phyloP scores from a whole-genome alignment of 1,284 basidiomycete species.

The Pseudozyma pruni region DNA sequence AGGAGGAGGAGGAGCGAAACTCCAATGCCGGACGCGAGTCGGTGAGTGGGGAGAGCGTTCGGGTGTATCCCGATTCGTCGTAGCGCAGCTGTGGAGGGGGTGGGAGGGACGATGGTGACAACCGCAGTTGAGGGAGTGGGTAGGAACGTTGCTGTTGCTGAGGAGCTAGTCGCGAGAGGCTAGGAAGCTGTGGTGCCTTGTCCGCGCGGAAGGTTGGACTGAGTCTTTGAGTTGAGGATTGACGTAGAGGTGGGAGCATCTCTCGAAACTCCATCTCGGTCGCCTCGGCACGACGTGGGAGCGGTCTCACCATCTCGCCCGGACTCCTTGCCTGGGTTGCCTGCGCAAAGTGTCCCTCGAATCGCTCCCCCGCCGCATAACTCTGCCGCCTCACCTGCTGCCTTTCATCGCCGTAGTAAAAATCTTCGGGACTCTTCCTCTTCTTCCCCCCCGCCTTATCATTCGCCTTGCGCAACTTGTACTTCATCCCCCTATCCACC shows the following conservation, averaged over 20 bases:
- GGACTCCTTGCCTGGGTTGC: background rate
- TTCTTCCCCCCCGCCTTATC: constrained; percentile 36
- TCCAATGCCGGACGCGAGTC: constrained; percentile 24
- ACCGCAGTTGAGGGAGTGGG: constrained; percentile 4
- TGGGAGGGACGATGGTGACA: constrained; percentile 6
- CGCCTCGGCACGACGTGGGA: constrained; percentile 8
- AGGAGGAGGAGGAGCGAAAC: constrained; percentile 30
- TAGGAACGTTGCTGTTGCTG: constrained; percentile 3
- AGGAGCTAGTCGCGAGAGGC: constrained; percentile 15
- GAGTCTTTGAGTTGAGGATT: constrained; percentile 2
- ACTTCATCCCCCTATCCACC: constrained; percentile 45
- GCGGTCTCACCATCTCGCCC: constrained; percentile 10
- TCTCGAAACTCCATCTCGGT: constrained; percentile 5
- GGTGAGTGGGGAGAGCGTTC: constrained; percentile 10
- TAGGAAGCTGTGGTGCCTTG: constrained; percentile 23
- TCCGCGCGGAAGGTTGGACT: constrained; percentile 8
- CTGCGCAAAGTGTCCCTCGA: background rate
- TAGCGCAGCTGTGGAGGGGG: constrained; percentile 11
- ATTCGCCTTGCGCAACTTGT: constrained; percentile 41
- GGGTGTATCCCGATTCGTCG: too few species aligned
- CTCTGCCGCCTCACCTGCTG: constrained; percentile 14
- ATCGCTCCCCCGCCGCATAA: constrained; percentile 23
- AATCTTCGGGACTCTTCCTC: constrained; percentile 40
- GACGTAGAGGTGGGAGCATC: constrained; percentile 17
- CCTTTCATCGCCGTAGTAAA: constrained; percentile 32